These are phyloP conservation scores for Hyaloscypha hepaticicola DNA, from an alignment of 495 filamentous ascomycete species.

Conservation along the genomic window DNA sequence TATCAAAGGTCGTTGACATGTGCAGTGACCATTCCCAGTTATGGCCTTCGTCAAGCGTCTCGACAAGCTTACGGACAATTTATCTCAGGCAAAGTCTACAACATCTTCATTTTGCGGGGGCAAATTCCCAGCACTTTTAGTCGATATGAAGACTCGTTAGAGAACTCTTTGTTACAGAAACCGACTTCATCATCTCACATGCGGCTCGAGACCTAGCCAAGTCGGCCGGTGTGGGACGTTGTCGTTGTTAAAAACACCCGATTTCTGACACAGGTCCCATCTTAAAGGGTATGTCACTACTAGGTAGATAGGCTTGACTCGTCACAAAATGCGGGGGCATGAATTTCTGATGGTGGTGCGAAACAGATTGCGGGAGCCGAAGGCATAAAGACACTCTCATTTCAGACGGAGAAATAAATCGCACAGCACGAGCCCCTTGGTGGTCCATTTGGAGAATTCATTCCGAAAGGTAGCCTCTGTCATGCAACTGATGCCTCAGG, in stretches of 20 bases:
- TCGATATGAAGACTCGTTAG: conserved; percentile 13
- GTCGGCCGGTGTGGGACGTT: conserved; percentile 7
- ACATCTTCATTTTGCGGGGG: background rate
- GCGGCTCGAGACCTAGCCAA: background rate
- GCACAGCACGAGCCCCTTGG: conserved; percentile 10
- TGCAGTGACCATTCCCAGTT: background rate
- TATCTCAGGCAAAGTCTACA: background rate
- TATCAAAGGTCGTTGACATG: background rate
- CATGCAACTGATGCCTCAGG: conserved; percentile 11
- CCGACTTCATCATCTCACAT: background rate
- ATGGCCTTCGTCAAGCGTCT: background rate
- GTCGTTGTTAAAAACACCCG: background rate
- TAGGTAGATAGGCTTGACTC: background rate
- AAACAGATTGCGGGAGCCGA: conserved; percentile 1
- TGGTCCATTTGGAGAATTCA: background rate
- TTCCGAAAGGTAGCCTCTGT: conserved; percentile 13
- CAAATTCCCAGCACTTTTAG: background rate
- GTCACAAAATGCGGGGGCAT: conserved; percentile 3
- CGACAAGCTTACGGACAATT: background rate
- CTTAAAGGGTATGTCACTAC: background rate
- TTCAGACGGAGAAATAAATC: conserved; percentile 19
- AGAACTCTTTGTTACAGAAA: background rate
- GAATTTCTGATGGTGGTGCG: background rate
- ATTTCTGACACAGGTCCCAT: background rate
- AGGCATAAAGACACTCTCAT: conserved; percentile 24